Percentiles rank a stretch among this genome's conserved stretches.
Evolutionary conservation across 495 filamentous ascomycete species (phyloP).

Genomic region (Penicillium psychrofluorescens): DNA sequence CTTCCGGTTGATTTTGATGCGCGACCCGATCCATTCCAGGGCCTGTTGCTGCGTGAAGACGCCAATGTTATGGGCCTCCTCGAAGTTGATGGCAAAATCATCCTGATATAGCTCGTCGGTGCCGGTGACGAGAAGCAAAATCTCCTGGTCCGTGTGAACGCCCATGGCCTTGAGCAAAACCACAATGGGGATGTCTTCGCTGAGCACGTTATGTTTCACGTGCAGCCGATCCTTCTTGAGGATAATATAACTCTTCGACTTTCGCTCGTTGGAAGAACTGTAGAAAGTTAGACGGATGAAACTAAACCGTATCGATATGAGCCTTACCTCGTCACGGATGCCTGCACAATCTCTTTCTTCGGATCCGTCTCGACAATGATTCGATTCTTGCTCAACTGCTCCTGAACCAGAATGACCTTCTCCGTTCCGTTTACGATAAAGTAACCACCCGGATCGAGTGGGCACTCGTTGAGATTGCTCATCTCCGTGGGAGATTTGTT

Average conservation of each 20-base stretch:
- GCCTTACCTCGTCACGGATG: slow-evolving; percentile 74
- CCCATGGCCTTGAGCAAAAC: slow-evolving; percentile 90
- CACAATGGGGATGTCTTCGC: slow-evolving; percentile 87
- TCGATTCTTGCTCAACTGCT: slow-evolving; percentile 97
- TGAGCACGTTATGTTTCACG: slow-evolving; percentile 87
- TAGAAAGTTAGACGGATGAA: neutral
- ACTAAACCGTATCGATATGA: neutral
- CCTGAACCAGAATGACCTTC: slow-evolving; percentile 96
- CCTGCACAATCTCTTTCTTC: slow-evolving; percentile 86
- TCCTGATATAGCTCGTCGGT: slow-evolving; percentile 83
- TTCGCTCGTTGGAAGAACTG: slow-evolving; percentile 92
- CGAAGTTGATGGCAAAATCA: slow-evolving; percentile 88
- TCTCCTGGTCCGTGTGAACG: slow-evolving; percentile 88
- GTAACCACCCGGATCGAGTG: slow-evolving; percentile 93
- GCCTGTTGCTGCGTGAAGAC: slow-evolving; percentile 92
- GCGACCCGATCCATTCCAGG: slow-evolving; percentile 77
- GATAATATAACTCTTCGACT: slow-evolving; percentile 93
- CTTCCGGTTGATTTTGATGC: slow-evolving; percentile 76
- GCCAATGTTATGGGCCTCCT: slow-evolving; percentile 72
- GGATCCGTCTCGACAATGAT: slow-evolving; percentile 91
- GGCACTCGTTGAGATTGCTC: slow-evolving; percentile 85
- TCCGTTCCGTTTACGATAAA: slow-evolving; percentile 97
- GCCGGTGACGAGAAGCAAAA: slow-evolving; percentile 79
- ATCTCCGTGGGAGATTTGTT: slow-evolving; percentile 77
- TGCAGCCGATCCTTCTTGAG: slow-evolving; percentile 85